Percentiles rank a stretch among this genome's conserved stretches.
Evolutionary conservation across 495 filamentous ascomycete species (phyloP).

Genomic region (Xylaria curta): DNA sequence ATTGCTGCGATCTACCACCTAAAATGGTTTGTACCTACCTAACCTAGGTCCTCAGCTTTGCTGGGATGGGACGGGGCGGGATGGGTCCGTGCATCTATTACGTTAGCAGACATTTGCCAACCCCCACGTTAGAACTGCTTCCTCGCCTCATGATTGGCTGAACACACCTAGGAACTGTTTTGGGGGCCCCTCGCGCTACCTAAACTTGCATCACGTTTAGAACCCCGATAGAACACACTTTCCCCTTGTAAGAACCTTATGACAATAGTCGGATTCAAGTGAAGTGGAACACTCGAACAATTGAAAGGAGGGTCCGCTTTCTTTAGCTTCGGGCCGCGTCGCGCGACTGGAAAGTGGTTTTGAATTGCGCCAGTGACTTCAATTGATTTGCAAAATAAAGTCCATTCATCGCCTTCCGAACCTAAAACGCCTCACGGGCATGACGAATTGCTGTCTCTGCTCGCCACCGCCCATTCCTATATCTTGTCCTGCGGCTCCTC

Average conservation of each 20-base stretch:
- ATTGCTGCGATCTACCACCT: slow-evolving; percentile 9
- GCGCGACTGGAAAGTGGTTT: slow-evolving; percentile 33
- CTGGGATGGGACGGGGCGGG: neutral
- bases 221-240: neutral
- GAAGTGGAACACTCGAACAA: neutral
- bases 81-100: neutral
- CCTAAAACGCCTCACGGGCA: neutral
- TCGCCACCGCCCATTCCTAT: neutral
- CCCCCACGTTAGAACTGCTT: too few relatives aligned
- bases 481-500: neutral
- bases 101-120: neutral
- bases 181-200: too few relatives aligned
- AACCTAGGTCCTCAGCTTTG: neutral
- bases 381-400: slow-evolving; percentile 11
- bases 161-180: too few relatives aligned
- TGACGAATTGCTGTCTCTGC: slow-evolving; percentile 1
- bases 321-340: slow-evolving; percentile 42
- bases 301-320: slow-evolving; percentile 19
- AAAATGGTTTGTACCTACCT: neutral
- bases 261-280: too few relatives aligned
- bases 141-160: too few relatives aligned
- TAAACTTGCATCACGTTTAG: neutral
- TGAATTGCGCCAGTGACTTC: slow-evolving; percentile 23
- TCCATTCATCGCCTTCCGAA: slow-evolving; percentile 1
- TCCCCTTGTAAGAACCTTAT: neutral